These are phyloP conservation scores for Phylloporus rhodoxanthus DNA, from an alignment of 768 basidiomycete genomes.

Conservation along the genomic window DNA sequence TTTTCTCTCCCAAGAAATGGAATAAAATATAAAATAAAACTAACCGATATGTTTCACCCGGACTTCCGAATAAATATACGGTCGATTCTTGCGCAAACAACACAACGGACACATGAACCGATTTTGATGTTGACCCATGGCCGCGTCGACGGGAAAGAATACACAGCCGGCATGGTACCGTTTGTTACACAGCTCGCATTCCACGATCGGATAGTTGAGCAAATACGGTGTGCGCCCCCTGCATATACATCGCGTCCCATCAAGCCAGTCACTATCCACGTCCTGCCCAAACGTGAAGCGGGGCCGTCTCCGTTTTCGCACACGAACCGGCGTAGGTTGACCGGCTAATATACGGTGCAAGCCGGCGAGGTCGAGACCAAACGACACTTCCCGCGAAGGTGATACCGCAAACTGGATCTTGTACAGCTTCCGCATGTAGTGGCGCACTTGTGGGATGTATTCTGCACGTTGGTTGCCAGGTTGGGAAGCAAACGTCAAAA, in stretches of 20 bases:
- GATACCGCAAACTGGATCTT: slow-evolving; percentile 87
- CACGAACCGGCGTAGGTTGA: slow-evolving; percentile 45
- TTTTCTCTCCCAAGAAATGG: neutral
- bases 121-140: slow-evolving; percentile 27
- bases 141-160: slow-evolving; percentile 53
- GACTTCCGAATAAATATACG: slow-evolving; percentile 71
- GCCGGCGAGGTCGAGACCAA: slow-evolving; percentile 76
- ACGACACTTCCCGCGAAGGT: slow-evolving; percentile 73
- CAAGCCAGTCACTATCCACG: slow-evolving; percentile 63
- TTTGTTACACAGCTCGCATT: slow-evolving; percentile 61
- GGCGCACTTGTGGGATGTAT: slow-evolving; percentile 76
- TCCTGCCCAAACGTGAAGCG: slow-evolving; percentile 74
- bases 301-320: slow-evolving; percentile 54
- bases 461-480: slow-evolving; percentile 67
- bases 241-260: slow-evolving; percentile 78
- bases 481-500: slow-evolving; percentile 66
- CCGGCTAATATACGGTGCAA: slow-evolving; percentile 76
- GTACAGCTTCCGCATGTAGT: slow-evolving; percentile 87
- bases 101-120: slow-evolving; percentile 74
- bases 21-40: slow-evolving; percentile 20
- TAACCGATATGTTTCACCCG: slow-evolving; percentile 61
- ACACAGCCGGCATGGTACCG: slow-evolving; percentile 73
- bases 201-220: slow-evolving; percentile 54
- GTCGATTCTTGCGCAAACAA: slow-evolving; percentile 64
- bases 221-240: slow-evolving; percentile 60